Evolutionary conservation across 2,329 filamentous ascomycete species (phyloP).

Genomic region (Mycogone perniciosa): DNA sequence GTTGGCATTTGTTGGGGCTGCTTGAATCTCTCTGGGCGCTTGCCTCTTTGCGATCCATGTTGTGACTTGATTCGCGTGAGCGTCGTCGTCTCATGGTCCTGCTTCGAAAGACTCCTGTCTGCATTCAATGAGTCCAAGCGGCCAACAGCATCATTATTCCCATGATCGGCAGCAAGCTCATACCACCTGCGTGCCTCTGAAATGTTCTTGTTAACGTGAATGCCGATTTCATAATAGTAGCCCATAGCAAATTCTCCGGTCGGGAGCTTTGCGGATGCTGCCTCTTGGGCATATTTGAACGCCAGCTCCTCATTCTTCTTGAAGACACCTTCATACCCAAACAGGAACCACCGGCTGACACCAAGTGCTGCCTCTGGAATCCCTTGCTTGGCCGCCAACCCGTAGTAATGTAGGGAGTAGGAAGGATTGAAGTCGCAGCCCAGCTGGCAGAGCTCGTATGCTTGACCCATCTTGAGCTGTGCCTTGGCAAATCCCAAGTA

Average conservation of each 20-base stretch:
- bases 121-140: slow-evolving; percentile 79
- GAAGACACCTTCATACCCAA: slow-evolving; percentile 87
- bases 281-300: slow-evolving; percentile 83
- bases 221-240: slow-evolving; percentile 96
- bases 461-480: slow-evolving; percentile 93
- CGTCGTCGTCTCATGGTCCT: slow-evolving; percentile 88
- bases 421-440: slow-evolving; percentile 93
- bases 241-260: slow-evolving; percentile 96
- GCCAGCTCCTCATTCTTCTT: slow-evolving; percentile 93
- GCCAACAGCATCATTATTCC: slow-evolving; percentile 79
- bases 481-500: slow-evolving; percentile 95
- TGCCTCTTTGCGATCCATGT: slow-evolving; percentile 61
- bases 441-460: slow-evolving; percentile 89
- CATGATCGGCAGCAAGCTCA: slow-evolving; percentile 77
- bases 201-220: slow-evolving; percentile 78
- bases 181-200: slow-evolving; percentile 86
- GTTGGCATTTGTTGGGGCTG: slow-evolving; percentile 44
- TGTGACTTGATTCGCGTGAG: slow-evolving; percentile 81
- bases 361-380: slow-evolving; percentile 92
- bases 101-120: slow-evolving; percentile 77
- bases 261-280: slow-evolving; percentile 71
- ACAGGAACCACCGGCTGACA: slow-evolving; percentile 97
- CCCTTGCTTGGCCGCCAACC: slow-evolving; percentile 83
- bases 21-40: slow-evolving; percentile 54
- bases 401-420: slow-evolving; percentile 91